Evolutionary conservation across 345 rosid species (phyloP), one percentile per base, ranked within the genome.

Genomic region (Melaleuca quinquenervia): DNA sequence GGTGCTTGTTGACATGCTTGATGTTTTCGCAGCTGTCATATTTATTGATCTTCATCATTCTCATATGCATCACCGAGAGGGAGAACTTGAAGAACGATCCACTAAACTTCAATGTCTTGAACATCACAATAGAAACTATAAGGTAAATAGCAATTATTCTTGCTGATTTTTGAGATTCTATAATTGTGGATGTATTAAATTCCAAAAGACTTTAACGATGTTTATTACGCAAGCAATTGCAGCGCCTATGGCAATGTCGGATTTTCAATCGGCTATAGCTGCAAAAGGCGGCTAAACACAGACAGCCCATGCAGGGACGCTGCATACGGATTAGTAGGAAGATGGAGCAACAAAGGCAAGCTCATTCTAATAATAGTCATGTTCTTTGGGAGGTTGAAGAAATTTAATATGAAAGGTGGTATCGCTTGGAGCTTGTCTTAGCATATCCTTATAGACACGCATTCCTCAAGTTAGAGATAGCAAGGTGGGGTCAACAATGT

Each of bases 221-320:
- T 44, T 64, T 45, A 50, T n/a, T 5, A 20, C 27, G 36, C 54
- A 32, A 36, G 32, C 36, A 53, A 64, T 18, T 85, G 84, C 84
- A 93, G 96, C 48, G 95, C 97, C 75, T 92, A 91, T 55, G 98
- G 98, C 32, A 95, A 93, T 84, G 97, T 91, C 5, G 97, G 98
- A 5, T 90, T 92, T 84, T 89, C 97, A 11, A 90, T 88, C 5
- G 95, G 97, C 1, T 93, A 94, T 16, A 90, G 95, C 76, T 94
- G 98, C 83, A 83, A 91, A 54, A 85, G 91, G 70, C 90, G 84
- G 32, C 36, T 94, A 22, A 52, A 90, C 8, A 8, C 78, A 0
- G 88, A 82, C 6, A 85, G 49, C 70, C 29, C 48, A 2, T 94
- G 97, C 84, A 49, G 36, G 50, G 95, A 93, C 60, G 82, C 85